Conservation (phyloP, 208 protist species). For the Leishmania major region DNA sequence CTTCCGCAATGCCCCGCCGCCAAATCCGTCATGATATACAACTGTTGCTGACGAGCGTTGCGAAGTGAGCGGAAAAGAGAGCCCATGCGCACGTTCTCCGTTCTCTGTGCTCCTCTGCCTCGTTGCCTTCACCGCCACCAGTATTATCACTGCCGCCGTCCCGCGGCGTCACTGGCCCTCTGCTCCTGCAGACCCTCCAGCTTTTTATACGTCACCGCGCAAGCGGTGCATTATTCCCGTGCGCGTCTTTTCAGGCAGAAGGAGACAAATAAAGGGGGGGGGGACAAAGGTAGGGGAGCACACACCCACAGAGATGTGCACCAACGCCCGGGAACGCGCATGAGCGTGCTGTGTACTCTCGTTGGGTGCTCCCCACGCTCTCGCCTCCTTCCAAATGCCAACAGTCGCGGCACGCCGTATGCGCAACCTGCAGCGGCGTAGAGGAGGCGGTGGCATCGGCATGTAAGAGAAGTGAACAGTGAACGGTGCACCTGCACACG, state of each 20-base stretch:
- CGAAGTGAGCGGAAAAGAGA: neutral
- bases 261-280: neutral
- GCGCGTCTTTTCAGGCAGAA: neutral
- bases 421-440: too few species aligned
- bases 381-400: neutral
- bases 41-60: neutral
- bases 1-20: neutral
- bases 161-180: neutral
- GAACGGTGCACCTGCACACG: neutral
- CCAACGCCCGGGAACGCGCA: neutral
- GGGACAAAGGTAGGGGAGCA: neutral
- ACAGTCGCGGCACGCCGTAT: neutral
- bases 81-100: conserved; percentile 24
- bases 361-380: neutral
- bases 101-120: neutral
- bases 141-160: neutral
- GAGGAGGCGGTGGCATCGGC: neutral
- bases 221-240: neutral
- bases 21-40: neutral
- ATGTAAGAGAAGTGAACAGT: neutral
- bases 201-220: neutral
- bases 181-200: neutral
- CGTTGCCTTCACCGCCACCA: conserved; percentile 1
- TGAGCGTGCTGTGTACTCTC: neutral
- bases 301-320: neutral